phyloP scores from a whole-genome alignment of 1,139 yeast genomes.

The Blastobotrys malaysiensis region DNA sequence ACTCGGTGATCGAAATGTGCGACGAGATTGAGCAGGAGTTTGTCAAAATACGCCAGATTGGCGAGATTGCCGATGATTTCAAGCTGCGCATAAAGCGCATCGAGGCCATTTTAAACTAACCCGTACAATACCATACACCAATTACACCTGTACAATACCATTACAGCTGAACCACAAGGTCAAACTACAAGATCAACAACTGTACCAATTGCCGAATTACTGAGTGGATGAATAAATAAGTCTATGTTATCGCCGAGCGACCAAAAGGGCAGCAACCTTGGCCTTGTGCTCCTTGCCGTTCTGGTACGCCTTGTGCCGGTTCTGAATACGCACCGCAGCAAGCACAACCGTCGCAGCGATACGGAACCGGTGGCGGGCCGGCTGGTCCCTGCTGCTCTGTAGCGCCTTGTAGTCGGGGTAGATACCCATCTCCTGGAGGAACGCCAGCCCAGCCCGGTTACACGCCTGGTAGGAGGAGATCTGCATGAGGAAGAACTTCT shows the following conservation, averaged over 20 bases:
- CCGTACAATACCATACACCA: too few species aligned
- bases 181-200: too few species aligned
- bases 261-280: background rate
- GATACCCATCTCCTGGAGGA: conserved; percentile 45
- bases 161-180: background rate
- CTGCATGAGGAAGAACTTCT: conserved; percentile 44
- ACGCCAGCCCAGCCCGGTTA: conserved; percentile 40
- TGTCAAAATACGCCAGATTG: conserved; percentile 62
- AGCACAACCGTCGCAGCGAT: conserved; percentile 49
- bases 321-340: conserved; percentile 50
- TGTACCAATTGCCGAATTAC: too few species aligned
- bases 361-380: conserved; percentile 34
- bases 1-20: conserved; percentile 44
- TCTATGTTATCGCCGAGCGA: background rate
- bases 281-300: background rate
- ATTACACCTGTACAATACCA: too few species aligned
- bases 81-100: conserved; percentile 30
- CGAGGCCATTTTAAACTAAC: conserved; percentile 10
- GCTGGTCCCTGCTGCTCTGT: conserved; percentile 14
- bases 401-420: conserved; percentile 42
- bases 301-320: conserved; percentile 27
- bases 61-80: conserved; percentile 43
- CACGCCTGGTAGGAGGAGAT: conserved; percentile 42
- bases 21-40: conserved; percentile 57
- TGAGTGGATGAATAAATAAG: background rate